Conservation (phyloP, 2,329 filamentous ascomycete genomes). For the Colletotrichum sp. region DNA sequence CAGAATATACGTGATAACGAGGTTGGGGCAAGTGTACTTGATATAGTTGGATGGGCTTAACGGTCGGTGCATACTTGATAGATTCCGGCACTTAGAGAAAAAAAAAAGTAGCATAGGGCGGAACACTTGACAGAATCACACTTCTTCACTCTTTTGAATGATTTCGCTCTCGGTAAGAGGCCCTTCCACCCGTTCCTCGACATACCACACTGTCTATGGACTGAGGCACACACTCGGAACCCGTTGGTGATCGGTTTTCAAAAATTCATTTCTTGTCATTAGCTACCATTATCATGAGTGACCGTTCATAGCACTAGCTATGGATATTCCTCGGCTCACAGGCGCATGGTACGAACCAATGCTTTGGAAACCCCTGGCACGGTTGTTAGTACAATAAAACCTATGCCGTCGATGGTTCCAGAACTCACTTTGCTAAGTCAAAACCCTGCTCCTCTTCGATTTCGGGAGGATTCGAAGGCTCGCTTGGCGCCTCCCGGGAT, state of each 20-base stretch:
- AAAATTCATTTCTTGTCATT: not conserved
- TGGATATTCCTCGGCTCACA: conserved; percentile 49
- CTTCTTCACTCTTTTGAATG: conserved; percentile 8
- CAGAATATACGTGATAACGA: not conserved
- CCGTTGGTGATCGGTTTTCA: not conserved
- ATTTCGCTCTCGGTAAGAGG: not conserved
- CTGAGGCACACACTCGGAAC: not conserved
- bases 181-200: not conserved
- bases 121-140: conserved; percentile 1
- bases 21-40: not conserved
- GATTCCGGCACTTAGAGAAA: not conserved
- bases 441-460: conserved; percentile 59
- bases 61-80: conserved; percentile 1
- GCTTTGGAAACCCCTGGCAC: conserved; percentile 64
- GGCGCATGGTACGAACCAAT: conserved; percentile 68
- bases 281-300: not conserved
- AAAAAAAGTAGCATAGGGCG: not conserved
- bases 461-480: conserved; percentile 27
- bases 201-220: not conserved
- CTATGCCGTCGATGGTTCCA: not conserved
- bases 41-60: conserved; percentile 2
- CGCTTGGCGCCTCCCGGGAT: conserved; percentile 19
- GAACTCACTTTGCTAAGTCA: conserved; percentile 61
- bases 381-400: conserved; percentile 30
- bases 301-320: conserved; percentile 45